Evolutionary conservation across 805 yeast species (phyloP), one percentile per base, ranked within the genome.

Genomic region (Lipomyces mesembrius): DNA sequence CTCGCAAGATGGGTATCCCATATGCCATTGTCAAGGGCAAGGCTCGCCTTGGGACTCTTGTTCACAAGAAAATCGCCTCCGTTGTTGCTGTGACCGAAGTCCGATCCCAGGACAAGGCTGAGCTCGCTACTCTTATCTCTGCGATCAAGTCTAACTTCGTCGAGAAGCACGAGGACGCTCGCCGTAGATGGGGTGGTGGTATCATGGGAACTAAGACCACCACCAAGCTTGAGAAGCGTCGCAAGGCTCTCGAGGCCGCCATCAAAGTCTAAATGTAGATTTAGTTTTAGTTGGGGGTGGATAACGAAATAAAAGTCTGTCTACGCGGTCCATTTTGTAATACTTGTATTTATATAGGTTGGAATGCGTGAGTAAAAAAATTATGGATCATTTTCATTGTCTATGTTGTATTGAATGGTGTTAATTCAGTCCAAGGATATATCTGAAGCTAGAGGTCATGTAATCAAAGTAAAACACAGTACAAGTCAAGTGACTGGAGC

Each of bases 141-240:
- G 89, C 98, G 79, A 87, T 94, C 83, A 88, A 92, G 84, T 89
- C 96, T 75, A 92, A 92, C 95, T 94, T 89, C 84, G 82, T 83
- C 77, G 97, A 91, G 81, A 91, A 92, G 84, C 91, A 89, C 90
- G 98, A 94, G 80, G 98, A 95, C 77, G 79, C 86, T 81, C 94
- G 96, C 88, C 92, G 91, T 85, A 97, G 92, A 89, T 94, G 99
- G 99, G 98, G 98, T 87, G 99, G 99, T 87, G 99, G 99, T 87
- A 80, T 92, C 83, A 85, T 95, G 87, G 97, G 98, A 83, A 84
- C 90, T 77, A 95, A 94, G 87, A 92, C 98, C 79, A 87, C 86
- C 79, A 95, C 88, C 79, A 91, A 89, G 86, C 80, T 82, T 73
- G 93, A 87, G 77, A 91, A 90, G 88, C 88, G 82, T 79, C 88